These are phyloP conservation scores for Pugionium dolabratum DNA, from an alignment of 345 rosid genomes.

Conservation along the genomic window DNA sequence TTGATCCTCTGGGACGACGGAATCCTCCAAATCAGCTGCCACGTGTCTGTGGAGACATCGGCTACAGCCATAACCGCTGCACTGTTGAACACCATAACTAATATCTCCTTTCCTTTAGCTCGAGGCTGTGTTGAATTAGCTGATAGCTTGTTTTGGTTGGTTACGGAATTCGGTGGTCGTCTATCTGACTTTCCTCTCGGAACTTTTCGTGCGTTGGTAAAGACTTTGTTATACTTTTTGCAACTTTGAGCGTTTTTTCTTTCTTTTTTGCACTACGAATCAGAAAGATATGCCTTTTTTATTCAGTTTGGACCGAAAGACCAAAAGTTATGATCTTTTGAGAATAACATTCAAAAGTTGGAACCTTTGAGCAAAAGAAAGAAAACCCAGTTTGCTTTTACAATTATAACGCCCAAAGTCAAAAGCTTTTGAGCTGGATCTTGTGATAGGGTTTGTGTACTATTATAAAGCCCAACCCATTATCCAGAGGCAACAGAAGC, in stretches of 20 bases:
- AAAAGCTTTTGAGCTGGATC: conserved; percentile 14
- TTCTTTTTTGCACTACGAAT: neutral
- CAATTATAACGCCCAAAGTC: conserved; percentile 29
- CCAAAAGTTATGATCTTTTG: neutral
- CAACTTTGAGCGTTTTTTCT: conserved; percentile 18
- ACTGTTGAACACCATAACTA: conserved; percentile 62
- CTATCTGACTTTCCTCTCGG: conserved; percentile 27
- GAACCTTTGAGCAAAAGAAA: neutral
- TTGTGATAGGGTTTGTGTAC: neutral
- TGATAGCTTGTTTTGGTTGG: neutral
- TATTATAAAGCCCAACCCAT: conserved; percentile 28
- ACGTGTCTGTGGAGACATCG: conserved; percentile 56
- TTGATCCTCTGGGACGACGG: conserved; percentile 51
- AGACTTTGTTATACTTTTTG: neutral
- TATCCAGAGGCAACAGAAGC: conserved; percentile 6
- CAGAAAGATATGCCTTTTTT: conserved; percentile 11
- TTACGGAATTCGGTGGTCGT: conserved; percentile 12
- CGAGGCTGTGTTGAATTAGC: conserved; percentile 11
- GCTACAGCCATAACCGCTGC: conserved; percentile 48
- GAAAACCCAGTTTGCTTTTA: conserved; percentile 7
- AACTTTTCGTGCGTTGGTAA: conserved; percentile 27
- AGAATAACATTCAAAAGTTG: conserved; percentile 12
- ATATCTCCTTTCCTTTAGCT: neutral
- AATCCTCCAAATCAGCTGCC: conserved; percentile 56
- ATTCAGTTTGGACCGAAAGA: conserved; percentile 1